Percentiles rank a stretch among this genome's conserved stretches.
Conservation (phyloP, 1,284 basidiomycete genomes). For the Boletus sp. region DNA sequence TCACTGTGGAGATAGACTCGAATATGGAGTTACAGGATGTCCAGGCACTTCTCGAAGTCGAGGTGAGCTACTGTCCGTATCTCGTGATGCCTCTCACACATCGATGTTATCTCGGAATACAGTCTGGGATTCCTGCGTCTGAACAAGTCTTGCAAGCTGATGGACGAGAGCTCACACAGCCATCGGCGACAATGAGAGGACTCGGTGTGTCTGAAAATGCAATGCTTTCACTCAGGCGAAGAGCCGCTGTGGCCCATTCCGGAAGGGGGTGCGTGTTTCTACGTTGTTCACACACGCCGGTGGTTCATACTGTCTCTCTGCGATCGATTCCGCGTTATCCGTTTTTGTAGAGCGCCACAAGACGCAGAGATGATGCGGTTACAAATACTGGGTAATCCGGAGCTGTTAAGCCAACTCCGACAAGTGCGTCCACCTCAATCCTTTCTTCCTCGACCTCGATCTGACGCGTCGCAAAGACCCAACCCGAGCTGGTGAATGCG, state of each 20-base stretch:
- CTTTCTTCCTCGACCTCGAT: background rate
- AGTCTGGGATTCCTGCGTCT: conserved; percentile 70
- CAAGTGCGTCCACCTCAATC: conserved; percentile 48
- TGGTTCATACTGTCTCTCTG: background rate
- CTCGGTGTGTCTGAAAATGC: conserved; percentile 65
- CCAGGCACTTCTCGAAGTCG: conserved; percentile 87
- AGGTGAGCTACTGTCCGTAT: conserved; percentile 55
- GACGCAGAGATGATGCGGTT: conserved; percentile 91
- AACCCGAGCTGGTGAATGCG: conserved; percentile 84
- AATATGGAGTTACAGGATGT: conserved; percentile 89
- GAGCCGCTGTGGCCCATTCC: conserved; percentile 49
- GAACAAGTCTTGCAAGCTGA: conserved; percentile 75
- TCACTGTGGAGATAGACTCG: conserved; percentile 82
- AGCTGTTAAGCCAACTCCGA: conserved; percentile 76
- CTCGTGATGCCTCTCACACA: background rate
- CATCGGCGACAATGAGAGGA: conserved; percentile 66
- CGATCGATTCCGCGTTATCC: background rate
- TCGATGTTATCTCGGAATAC: background rate
- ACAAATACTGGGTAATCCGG: conserved; percentile 84
- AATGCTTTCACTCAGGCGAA: conserved; percentile 70
- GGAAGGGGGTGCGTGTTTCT: conserved; percentile 58
- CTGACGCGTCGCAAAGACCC: conserved; percentile 50
- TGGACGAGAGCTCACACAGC: conserved; percentile 63
- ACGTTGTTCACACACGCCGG: background rate
- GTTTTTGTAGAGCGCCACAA: conserved; percentile 58